Evolutionary conservation across 805 yeast species (phyloP).

Genomic region (Komagataella ulmi): DNA sequence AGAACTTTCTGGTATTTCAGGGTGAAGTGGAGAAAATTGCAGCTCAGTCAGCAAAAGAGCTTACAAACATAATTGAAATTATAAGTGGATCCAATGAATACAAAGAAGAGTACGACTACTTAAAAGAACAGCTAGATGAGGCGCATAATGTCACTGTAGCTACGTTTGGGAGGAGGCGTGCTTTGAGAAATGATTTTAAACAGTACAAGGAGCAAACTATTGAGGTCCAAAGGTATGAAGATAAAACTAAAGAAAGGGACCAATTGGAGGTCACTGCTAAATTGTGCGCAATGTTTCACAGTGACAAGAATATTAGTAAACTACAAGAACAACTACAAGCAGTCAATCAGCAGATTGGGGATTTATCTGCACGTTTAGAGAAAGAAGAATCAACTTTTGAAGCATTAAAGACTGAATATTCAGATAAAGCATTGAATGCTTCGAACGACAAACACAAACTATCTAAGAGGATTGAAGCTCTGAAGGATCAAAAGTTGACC

Average conservation of each 20-base stretch:
- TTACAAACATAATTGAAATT: slow-evolving; percentile 64
- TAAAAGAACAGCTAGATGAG: slow-evolving; percentile 50
- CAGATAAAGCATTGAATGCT: slow-evolving; percentile 30
- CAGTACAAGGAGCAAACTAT: slow-evolving; percentile 65
- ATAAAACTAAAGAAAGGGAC: slow-evolving; percentile 31
- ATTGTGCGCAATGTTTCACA: background rate
- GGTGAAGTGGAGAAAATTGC: slow-evolving; percentile 96
- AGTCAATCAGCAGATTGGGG: slow-evolving; percentile 12
- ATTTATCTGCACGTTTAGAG: slow-evolving; percentile 4
- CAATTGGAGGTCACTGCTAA: background rate
- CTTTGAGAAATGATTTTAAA: slow-evolving; percentile 58
- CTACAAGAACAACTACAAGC: slow-evolving; percentile 24
- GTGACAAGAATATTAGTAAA: slow-evolving; percentile 16
- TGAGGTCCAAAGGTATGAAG: slow-evolving; percentile 57
- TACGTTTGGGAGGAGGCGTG: slow-evolving; percentile 55
- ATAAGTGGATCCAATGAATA: slow-evolving; percentile 72
- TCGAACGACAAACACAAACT: slow-evolving; percentile 26
- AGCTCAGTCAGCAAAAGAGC: slow-evolving; percentile 65
- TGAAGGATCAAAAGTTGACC: slow-evolving; percentile 31
- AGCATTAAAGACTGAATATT: slow-evolving; percentile 22
- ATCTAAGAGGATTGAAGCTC: slow-evolving; percentile 18
- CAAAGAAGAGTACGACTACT: slow-evolving; percentile 49
- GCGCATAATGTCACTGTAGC: slow-evolving; percentile 53
- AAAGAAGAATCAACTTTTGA: slow-evolving; percentile 16
- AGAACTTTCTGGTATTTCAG: slow-evolving; percentile 88